phyloP scores from a whole-genome alignment of 768 basidiomycete species.

The Hydnomerulius pinastri region DNA sequence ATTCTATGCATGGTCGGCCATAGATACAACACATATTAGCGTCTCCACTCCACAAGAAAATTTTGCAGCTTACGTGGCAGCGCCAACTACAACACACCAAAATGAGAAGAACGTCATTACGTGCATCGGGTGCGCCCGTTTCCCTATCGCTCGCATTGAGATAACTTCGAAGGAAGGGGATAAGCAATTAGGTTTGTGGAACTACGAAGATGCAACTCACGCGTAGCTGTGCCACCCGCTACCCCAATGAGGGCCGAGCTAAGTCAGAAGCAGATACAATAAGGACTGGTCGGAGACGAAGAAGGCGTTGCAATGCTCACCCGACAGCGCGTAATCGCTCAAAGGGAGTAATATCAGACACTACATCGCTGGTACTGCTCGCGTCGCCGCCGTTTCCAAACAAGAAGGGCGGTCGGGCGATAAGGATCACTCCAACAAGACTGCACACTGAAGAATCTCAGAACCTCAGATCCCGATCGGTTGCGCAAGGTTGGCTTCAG shows the following conservation, averaged over 20 bases:
- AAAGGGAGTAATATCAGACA: conserved; percentile 21
- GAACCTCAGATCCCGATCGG: too few relatives aligned
- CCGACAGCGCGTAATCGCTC: conserved; percentile 62
- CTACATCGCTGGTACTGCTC: conserved; percentile 3
- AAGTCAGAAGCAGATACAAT: neutral
- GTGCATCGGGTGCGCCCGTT: conserved; percentile 75
- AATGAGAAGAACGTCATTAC: conserved; percentile 66
- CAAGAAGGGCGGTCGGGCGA: conserved; percentile 75
- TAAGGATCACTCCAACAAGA: conserved; percentile 75
- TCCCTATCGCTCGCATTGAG: conserved; percentile 68
- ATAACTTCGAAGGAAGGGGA: conserved; percentile 36
- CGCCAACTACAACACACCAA: conserved; percentile 43
- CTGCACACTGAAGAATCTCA: conserved; percentile 54
- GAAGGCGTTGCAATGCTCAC: conserved; percentile 28
- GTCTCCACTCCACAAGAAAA: neutral
- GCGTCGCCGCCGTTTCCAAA: conserved; percentile 47
- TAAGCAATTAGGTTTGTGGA: neutral
- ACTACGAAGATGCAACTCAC: conserved; percentile 42
- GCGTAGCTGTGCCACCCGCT: conserved; percentile 63
- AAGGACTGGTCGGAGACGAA: neutral
- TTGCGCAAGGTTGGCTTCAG: too few relatives aligned
- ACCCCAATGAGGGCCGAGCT: conserved; percentile 71
- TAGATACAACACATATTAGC: neutral
- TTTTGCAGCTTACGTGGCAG: conserved; percentile 6
- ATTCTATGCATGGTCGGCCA: conserved; percentile 10